Conservation (phyloP, 2,329 filamentous ascomycete genomes). For the Hypoxylon sp. region DNA sequence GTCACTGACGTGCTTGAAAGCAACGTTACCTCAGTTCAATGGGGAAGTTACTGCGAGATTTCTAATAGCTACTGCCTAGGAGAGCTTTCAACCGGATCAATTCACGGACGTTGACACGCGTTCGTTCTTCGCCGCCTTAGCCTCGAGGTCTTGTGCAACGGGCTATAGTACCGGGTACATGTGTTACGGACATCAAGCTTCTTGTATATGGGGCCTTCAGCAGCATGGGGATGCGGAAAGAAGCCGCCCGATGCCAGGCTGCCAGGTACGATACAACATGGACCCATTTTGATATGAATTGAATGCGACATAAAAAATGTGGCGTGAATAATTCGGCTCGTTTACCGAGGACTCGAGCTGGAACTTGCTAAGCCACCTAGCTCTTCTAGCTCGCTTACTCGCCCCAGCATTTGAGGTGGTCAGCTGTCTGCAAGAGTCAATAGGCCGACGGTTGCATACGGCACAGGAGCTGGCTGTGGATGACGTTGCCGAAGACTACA, state of each 20-base stretch:
- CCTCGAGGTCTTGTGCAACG: slow-evolving; percentile 5
- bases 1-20: neutral
- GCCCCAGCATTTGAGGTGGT: neutral
- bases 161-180: neutral
- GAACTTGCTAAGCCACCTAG: slow-evolving; percentile 15
- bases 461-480: slow-evolving; percentile 8
- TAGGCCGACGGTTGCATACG: slow-evolving; percentile 20
- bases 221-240: neutral
- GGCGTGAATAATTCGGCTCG: slow-evolving; percentile 13
- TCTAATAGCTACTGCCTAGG: neutral
- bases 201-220: neutral
- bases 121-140: slow-evolving; percentile 3
- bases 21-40: slow-evolving; percentile 3
- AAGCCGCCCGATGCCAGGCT: neutral
- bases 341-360: slow-evolving; percentile 6
- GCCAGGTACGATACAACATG: slow-evolving; percentile 3
- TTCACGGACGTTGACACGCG: neutral
- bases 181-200: neutral
- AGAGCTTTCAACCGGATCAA: neutral
- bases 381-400: slow-evolving; percentile 7
- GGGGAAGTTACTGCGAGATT: neutral
- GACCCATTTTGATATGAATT: neutral
- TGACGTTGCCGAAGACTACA: slow-evolving; percentile 11
- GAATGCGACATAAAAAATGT: slow-evolving; percentile 4
- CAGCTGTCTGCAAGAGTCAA: neutral